phyloP scores from a whole-genome alignment of 331 rosid genomes.

The Malus hybrid region DNA sequence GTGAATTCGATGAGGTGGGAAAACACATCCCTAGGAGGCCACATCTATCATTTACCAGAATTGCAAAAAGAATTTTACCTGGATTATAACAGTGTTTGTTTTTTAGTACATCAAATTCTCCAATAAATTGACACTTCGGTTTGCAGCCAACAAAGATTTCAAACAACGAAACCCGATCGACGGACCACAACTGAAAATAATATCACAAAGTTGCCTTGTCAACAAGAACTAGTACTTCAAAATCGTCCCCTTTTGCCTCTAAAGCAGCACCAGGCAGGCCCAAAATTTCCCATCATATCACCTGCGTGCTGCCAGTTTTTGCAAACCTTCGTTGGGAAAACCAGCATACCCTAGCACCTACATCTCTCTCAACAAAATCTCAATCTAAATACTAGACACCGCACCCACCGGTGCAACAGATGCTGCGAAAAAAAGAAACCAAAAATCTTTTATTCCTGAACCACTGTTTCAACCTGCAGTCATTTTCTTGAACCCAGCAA shows the following conservation, averaged over 20 bases:
- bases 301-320: not conserved
- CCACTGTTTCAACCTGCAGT: conserved; percentile 2
- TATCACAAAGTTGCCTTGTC: not conserved
- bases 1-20: no score
- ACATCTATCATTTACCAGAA: not conserved
- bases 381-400: conserved; percentile 28
- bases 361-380: conserved; percentile 23
- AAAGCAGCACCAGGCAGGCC: not conserved
- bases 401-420: conserved; percentile 23
- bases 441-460: conserved; percentile 36
- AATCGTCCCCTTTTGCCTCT: not conserved
- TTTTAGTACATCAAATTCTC: conserved; percentile 20
- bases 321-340: conserved; percentile 30
- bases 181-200: not conserved
- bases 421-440: conserved; percentile 19
- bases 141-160: conserved; percentile 8
- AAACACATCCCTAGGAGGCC: not conserved
- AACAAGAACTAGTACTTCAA: not conserved
- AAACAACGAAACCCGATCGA: not conserved
- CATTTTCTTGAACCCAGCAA: not conserved
- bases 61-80: not conserved
- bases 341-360: not conserved
- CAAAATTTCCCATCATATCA: not conserved
- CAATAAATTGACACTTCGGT: conserved; percentile 26
- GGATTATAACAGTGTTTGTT: not conserved